A percentile compares a stretch with the other conserved stretches of the same genome.
These are phyloP conservation scores for Pseudocercospora vitis DNA, from an alignment of 2,329 filamentous ascomycete genomes.

Conservation along the genomic window DNA sequence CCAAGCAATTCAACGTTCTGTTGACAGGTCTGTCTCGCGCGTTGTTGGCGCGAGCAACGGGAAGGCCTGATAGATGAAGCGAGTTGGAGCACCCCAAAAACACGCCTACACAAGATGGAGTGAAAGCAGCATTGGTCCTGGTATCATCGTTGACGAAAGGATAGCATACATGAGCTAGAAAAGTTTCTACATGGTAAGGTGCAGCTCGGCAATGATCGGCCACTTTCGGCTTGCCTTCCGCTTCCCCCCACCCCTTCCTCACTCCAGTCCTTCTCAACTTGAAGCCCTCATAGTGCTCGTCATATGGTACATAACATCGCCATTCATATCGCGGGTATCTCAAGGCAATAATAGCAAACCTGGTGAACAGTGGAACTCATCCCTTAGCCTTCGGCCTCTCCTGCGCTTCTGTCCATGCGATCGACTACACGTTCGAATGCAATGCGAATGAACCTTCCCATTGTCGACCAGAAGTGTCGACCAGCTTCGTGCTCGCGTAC, in stretches of 20 bases:
- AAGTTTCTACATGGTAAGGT: too few species aligned
- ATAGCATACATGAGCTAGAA: too few species aligned
- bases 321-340: slow-evolving; percentile 8
- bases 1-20: background rate
- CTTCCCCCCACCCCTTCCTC: background rate
- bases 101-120: background rate
- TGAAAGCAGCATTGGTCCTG: background rate
- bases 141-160: background rate
- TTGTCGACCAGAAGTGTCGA: slow-evolving; percentile 83
- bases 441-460: slow-evolving; percentile 85
- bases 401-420: slow-evolving; percentile 18
- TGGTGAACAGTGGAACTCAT: background rate
- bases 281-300: background rate
- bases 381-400: slow-evolving; percentile 2
- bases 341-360: background rate
- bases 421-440: slow-evolving; percentile 70
- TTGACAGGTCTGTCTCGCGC: background rate
- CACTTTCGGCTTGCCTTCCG: too few species aligned
- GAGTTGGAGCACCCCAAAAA: background rate
- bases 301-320: background rate
- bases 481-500: slow-evolving; percentile 86
- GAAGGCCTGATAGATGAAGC: background rate
- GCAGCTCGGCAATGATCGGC: too few species aligned
- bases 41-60: background rate
- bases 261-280: background rate